Evolutionary conservation across 1,284 basidiomycete genomes (phyloP).

Genomic region (Pulveroboletus ridleyi): DNA sequence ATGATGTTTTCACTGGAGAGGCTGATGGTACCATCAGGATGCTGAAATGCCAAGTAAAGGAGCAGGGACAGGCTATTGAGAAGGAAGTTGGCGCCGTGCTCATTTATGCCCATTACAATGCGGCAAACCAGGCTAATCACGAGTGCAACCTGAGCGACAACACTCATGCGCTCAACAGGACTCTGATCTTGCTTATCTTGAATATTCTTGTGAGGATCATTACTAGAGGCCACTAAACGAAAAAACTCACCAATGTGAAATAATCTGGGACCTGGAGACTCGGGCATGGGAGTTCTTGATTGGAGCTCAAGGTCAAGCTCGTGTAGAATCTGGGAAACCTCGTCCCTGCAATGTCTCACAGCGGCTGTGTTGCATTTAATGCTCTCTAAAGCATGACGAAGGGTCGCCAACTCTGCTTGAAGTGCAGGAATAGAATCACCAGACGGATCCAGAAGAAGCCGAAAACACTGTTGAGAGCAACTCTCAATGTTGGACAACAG

Average conservation of each 20-base stretch:
- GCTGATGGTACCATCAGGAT: too few species aligned
- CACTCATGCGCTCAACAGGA: constrained; percentile 3
- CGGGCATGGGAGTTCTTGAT: too few species aligned
- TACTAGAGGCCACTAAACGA: too few species aligned
- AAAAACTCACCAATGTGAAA: too few species aligned
- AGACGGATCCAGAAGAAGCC: constrained; percentile 2
- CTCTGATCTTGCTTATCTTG: not conserved
- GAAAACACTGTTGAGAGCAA: not conserved
- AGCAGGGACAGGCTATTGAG: constrained; percentile 13
- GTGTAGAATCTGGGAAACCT: not conserved
- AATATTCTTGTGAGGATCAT: too few species aligned
- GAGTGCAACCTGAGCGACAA: constrained; percentile 16
- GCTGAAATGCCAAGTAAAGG: too few species aligned
- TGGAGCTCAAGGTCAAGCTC: too few species aligned
- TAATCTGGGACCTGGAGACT: too few species aligned
- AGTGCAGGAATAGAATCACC: not conserved
- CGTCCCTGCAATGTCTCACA: not conserved
- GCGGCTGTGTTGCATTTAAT: not conserved
- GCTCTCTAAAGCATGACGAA: not conserved
- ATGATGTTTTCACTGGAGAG: too few species aligned
- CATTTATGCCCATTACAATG: too few species aligned
- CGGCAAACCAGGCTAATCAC: constrained; percentile 1
- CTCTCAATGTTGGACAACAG: constrained; percentile 1
- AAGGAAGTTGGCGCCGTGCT: constrained; percentile 14
- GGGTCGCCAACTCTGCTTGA: not conserved